Conservation (phyloP, 495 filamentous ascomycete species). For the Thermothielavioides terrestris region DNA sequence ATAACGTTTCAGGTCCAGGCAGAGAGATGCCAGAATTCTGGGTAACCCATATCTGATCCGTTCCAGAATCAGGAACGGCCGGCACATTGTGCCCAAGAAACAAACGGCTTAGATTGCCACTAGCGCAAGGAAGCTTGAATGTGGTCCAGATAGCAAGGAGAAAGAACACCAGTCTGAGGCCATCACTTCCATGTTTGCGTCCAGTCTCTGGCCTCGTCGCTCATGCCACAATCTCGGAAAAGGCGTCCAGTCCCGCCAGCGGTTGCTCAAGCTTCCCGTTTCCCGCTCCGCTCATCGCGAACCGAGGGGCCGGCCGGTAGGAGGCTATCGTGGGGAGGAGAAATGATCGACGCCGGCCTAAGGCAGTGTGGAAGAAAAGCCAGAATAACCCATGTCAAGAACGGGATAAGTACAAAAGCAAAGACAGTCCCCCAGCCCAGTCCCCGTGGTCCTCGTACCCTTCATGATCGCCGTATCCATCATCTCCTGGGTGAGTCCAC, state of each 20-base stretch:
- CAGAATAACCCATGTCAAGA: neutral
- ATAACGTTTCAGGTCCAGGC: no score
- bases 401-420: neutral
- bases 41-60: neutral
- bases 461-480: neutral
- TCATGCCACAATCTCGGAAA: neutral
- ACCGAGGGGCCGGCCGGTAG: neutral
- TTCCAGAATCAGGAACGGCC: neutral
- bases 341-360: neutral
- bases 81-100: neutral
- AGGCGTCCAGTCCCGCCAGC: no score
- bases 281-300: neutral
- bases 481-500: conserved; percentile 4
- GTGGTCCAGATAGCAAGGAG: conserved; percentile 10
- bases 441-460: neutral
- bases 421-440: neutral
- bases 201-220: neutral
- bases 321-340: neutral
- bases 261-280: neutral
- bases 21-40: no score
- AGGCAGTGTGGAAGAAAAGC: neutral
- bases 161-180: conserved; percentile 3
- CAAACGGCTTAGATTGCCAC: conserved; percentile 7
- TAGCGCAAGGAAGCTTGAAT: conserved; percentile 5
- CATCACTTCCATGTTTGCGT: neutral